A percentile compares a stretch with the other conserved stretches of the same genome.
Evolutionary conservation across 441 rosid species (phyloP).

Genomic region (Bocquillonia castaneifolia): DNA sequence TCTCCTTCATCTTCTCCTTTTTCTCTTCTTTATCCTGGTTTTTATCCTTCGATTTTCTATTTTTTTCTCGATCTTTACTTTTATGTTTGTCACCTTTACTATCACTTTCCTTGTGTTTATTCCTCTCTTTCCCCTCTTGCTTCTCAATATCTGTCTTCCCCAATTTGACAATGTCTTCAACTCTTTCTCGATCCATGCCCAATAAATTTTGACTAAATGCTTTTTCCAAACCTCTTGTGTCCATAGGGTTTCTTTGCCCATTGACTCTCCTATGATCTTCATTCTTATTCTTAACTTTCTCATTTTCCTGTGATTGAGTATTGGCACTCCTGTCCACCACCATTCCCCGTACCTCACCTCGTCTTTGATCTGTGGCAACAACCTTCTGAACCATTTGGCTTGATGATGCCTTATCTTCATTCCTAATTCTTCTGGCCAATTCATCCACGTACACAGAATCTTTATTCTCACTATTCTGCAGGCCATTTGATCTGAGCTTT

Average conservation of each 20-base stretch:
- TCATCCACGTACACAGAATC: slow-evolving; percentile 45
- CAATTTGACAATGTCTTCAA: slow-evolving; percentile 31
- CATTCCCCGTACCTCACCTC: slow-evolving; percentile 25
- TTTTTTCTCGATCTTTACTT: slow-evolving; percentile 31
- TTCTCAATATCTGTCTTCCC: slow-evolving; percentile 36
- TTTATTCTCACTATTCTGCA: slow-evolving; percentile 30
- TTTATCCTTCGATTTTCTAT: slow-evolving; percentile 34
- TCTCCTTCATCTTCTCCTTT: slow-evolving; percentile 40
- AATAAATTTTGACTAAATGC: slow-evolving; percentile 23
- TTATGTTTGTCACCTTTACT: slow-evolving; percentile 38
- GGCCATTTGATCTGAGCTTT: slow-evolving; percentile 28
- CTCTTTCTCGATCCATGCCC: slow-evolving; percentile 34
- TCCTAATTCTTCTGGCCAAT: slow-evolving; percentile 48
- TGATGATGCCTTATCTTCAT: slow-evolving; percentile 49
- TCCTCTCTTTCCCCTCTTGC: slow-evolving; percentile 34
- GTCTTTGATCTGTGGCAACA: slow-evolving; percentile 27
- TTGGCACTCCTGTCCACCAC: slow-evolving; percentile 23
- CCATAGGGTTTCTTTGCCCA: slow-evolving; percentile 27
- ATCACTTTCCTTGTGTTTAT: slow-evolving; percentile 31
- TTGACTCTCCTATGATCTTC: slow-evolving; percentile 37
- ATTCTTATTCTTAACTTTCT: slow-evolving; percentile 32
- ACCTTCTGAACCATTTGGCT: slow-evolving; percentile 38
- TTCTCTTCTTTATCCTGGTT: slow-evolving; percentile 36
- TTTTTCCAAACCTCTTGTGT: slow-evolving; percentile 31
- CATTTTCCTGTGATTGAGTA: slow-evolving; percentile 26